These are phyloP conservation scores for Phytophthora cajani DNA, from an alignment of 352 stramenopile genomes.

Conservation along the genomic window DNA sequence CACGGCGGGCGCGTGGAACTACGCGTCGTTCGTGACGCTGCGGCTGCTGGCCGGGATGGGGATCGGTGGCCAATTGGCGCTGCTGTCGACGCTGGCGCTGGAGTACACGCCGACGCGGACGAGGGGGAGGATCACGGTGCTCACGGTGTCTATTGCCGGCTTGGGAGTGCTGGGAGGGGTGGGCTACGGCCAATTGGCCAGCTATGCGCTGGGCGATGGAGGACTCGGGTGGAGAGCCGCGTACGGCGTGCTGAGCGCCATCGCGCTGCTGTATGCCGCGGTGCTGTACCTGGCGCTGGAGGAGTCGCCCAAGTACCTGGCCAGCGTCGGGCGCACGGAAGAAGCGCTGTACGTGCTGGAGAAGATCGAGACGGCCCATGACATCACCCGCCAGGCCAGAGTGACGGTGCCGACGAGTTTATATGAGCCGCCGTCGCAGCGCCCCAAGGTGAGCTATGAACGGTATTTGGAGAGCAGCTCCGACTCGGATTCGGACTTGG, in stretches of 20 bases:
- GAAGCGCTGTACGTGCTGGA: slow-evolving; percentile 61
- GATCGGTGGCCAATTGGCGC: slow-evolving; percentile 60
- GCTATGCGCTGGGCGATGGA: slow-evolving; percentile 20
- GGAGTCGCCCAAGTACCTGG: slow-evolving; percentile 79
- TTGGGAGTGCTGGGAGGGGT: slow-evolving; percentile 53
- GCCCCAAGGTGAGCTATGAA: slow-evolving; percentile 34
- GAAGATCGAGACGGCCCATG: slow-evolving; percentile 66
- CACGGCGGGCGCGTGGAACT: slow-evolving; percentile 42
- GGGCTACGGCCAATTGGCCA: slow-evolving; percentile 39
- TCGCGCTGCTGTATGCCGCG: slow-evolving; percentile 31
- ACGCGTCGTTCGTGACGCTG: slow-evolving; percentile 49
- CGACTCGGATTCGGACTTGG: slow-evolving; percentile 30
- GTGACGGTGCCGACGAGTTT: slow-evolving; percentile 67
- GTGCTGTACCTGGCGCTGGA: slow-evolving; percentile 41
- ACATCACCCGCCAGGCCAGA: slow-evolving; percentile 57
- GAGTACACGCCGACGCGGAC: slow-evolving; percentile 70
- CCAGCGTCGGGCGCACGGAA: slow-evolving; percentile 61
- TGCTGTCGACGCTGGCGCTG: slow-evolving; percentile 58
- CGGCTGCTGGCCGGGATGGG: slow-evolving; percentile 52
- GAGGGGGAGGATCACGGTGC: slow-evolving; percentile 63
- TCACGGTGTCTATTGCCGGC: slow-evolving; percentile 49
- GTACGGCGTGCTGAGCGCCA: slow-evolving; percentile 39
- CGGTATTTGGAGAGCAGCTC: slow-evolving; percentile 33
- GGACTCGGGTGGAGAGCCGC: slow-evolving; percentile 36
- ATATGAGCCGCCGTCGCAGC: slow-evolving; percentile 55